phyloP scores from a whole-genome alignment of 495 filamentous ascomycete genomes.

The Hypoxylon fuscum region DNA sequence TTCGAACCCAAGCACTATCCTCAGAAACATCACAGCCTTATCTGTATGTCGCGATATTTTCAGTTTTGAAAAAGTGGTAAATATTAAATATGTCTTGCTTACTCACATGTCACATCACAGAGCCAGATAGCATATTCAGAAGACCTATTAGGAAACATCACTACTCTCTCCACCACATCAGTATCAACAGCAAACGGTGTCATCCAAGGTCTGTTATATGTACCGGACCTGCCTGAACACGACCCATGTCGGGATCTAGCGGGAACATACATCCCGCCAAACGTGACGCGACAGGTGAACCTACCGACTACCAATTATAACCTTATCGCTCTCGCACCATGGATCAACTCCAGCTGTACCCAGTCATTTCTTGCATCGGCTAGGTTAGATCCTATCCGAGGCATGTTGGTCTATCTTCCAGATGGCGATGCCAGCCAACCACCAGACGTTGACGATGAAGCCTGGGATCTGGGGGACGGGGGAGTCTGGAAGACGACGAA shows the following conservation, averaged over 20 bases:
- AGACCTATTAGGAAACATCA: slow-evolving; percentile 67
- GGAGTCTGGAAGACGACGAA: slow-evolving; percentile 69
- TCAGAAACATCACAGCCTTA: slow-evolving; percentile 58
- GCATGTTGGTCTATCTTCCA: slow-evolving; percentile 80
- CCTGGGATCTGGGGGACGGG: slow-evolving; percentile 74
- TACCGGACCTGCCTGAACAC: slow-evolving; percentile 68
- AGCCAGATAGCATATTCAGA: slow-evolving; percentile 71
- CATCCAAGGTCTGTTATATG: slow-evolving; percentile 80
- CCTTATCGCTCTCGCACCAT: slow-evolving; percentile 86
- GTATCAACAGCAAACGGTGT: slow-evolving; percentile 60
- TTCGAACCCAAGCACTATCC: slow-evolving; percentile 55
- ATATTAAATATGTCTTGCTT: not conserved
- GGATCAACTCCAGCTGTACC: slow-evolving; percentile 77
- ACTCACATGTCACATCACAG: slow-evolving; percentile 49
- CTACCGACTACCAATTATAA: slow-evolving; percentile 71
- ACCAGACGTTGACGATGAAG: slow-evolving; percentile 63
- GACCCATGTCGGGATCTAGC: slow-evolving; percentile 70
- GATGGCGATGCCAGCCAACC: slow-evolving; percentile 65
- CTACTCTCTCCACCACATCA: slow-evolving; percentile 72
- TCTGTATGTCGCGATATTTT: slow-evolving; percentile 54
- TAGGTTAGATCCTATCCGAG: slow-evolving; percentile 62
- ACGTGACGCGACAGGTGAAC: slow-evolving; percentile 75
- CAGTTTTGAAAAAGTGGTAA: slow-evolving; percentile 1
- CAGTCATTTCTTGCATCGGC: slow-evolving; percentile 73
- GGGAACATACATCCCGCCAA: slow-evolving; percentile 68